phyloP scores from a whole-genome alignment of 345 rosid species.

The Sisymbrium irio region DNA sequence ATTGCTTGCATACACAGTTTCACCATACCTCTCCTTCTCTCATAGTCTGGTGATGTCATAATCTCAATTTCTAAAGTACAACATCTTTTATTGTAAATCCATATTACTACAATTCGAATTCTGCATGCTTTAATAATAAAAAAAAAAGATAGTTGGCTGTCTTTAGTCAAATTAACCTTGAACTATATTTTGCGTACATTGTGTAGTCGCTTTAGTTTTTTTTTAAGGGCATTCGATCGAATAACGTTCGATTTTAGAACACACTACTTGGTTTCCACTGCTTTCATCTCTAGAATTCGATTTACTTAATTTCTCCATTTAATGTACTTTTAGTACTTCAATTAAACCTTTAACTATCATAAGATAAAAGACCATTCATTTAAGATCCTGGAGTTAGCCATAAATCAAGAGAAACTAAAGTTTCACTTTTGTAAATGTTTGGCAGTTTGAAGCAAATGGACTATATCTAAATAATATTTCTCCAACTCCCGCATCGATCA shows the following conservation, averaged over 20 bases:
- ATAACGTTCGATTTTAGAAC: background rate
- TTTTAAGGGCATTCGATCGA: background rate
- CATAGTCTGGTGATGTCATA: constrained; percentile 4
- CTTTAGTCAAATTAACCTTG: background rate
- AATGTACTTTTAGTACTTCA: background rate
- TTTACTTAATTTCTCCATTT: background rate
- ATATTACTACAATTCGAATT: background rate
- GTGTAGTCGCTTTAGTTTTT: background rate
- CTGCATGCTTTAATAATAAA: constrained; percentile 7
- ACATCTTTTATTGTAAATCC: background rate
- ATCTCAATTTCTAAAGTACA: background rate
- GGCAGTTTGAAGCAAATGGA: background rate
- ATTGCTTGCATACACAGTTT: constrained; percentile 32
- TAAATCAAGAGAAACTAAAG: background rate
- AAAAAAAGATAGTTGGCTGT: background rate
- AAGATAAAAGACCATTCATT: background rate
- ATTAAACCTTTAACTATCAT: background rate
- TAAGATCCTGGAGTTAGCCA: too few relatives aligned
- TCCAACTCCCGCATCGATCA: background rate
- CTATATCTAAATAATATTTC: background rate
- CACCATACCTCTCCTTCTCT: constrained; percentile 27
- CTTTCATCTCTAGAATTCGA: background rate
- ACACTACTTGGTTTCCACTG: background rate
- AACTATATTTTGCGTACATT: background rate
- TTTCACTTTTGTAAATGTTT: background rate